Conservation (phyloP, 371 early-diverging fungal genomes). For the Mortierella sp. region DNA sequence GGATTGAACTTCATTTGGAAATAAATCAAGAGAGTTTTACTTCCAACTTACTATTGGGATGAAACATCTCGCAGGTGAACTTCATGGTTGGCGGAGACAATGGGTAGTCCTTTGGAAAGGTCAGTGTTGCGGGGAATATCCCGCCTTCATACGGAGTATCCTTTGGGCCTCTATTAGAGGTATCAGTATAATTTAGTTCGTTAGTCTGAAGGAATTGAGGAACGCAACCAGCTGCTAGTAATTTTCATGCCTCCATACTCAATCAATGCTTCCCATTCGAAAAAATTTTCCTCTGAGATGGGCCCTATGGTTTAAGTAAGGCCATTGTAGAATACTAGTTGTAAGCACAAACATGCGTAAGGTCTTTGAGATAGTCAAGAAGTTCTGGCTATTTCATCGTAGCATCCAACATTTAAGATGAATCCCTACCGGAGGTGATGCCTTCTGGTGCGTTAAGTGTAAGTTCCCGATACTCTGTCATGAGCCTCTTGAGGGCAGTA, state of each 20-base stretch:
- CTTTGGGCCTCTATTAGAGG: slow-evolving; percentile 83
- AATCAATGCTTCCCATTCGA: slow-evolving; percentile 97
- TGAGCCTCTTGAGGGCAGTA: slow-evolving; percentile 93
- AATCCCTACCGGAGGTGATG: slow-evolving; percentile 86
- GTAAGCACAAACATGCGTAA: no score
- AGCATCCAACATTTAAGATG: background rate
- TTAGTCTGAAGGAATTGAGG: background rate
- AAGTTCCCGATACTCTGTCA: slow-evolving; percentile 97
- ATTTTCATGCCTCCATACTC: slow-evolving; percentile 69
- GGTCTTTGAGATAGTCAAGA: background rate
- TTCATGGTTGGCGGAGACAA: slow-evolving; percentile 92
- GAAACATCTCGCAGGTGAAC: slow-evolving; percentile 93
- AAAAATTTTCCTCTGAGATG: slow-evolving; percentile 91
- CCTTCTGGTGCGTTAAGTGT: slow-evolving; percentile 96
- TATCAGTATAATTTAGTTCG: slow-evolving; percentile 1
- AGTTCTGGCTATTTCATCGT: background rate
- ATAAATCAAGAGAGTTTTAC: no score
- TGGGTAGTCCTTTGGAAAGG: slow-evolving; percentile 97
- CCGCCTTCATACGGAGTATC: slow-evolving; percentile 95
- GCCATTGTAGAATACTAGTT: background rate
- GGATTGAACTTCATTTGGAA: background rate
- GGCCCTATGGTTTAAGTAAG: slow-evolving; percentile 71
- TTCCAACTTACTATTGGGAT: slow-evolving; percentile 91
- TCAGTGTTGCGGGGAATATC: slow-evolving; percentile 85
- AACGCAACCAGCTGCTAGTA: background rate